These are phyloP conservation scores for Cyclotella baltica DNA, from an alignment of 108 stramenopile genomes.

Conservation along the genomic window DNA sequence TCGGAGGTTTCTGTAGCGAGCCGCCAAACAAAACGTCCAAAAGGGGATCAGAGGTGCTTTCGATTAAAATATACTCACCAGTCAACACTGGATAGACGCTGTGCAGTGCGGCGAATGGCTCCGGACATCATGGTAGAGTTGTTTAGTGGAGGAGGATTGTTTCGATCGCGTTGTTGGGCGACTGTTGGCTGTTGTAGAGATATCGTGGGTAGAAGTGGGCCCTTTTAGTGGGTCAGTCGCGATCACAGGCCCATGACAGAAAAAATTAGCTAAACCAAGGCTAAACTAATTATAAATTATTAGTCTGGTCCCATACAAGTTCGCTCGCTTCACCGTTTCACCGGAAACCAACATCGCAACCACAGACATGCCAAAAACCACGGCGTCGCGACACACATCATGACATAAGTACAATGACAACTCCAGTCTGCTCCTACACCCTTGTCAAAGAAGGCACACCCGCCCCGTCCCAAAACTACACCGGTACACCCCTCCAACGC, in stretches of 20 bases:
- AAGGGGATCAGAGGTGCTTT: not conserved
- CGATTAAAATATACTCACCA: slow-evolving; percentile 31
- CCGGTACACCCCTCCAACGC: not conserved
- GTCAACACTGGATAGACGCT: slow-evolving; percentile 52
- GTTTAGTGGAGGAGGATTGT: not conserved
- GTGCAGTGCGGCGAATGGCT: slow-evolving; percentile 51
- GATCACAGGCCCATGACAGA: too few species aligned
- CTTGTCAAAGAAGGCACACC: slow-evolving; percentile 24
- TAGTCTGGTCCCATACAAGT: too few species aligned
- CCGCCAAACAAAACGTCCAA: not conserved
- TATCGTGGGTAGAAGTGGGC: too few species aligned
- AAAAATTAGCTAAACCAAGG: too few species aligned
- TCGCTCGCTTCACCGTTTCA: too few species aligned
- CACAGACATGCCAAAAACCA: too few species aligned
- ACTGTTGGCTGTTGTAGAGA: not conserved
- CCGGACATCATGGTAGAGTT: slow-evolving; percentile 29
- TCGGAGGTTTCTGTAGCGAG: not conserved
- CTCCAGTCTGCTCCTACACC: slow-evolving; percentile 20
- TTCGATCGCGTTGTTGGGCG: too few species aligned
- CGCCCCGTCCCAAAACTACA: slow-evolving; percentile 6
- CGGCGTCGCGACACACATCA: too few species aligned
- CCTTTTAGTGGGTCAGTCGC: too few species aligned
- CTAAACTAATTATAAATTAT: too few species aligned
- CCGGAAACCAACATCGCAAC: too few species aligned
- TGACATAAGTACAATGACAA: too few species aligned